Base-by-base conservation (phyloP, 1,284 basidiomycete genomes). In the Cutaneotrichosporon sp. region DNA sequence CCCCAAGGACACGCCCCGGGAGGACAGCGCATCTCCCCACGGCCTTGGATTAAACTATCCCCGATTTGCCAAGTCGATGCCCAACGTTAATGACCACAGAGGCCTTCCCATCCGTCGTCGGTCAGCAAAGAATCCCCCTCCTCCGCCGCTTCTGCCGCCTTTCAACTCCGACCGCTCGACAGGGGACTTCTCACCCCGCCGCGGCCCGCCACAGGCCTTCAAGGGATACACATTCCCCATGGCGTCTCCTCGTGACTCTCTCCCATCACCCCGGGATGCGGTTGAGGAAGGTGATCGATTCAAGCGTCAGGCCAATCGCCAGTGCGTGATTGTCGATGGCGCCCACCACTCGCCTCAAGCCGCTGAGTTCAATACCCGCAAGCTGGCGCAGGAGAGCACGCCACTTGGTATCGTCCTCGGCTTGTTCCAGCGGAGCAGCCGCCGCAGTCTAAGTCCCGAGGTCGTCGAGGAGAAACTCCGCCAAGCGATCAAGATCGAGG, bases 301-400 rank as follows among this genome's bases (percentile, higher is more conserved):
- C 6, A 49, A 51, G 5, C 43, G 60, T 0, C 44, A 52, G 20
- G 41, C 33, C 51, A 51, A 43, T 43, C 54, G 58, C 10, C 47
- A 51, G 41, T 51, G 35, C 41, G 54, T 58, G 12, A 61, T 61
- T 33, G 51, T 61, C 19, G 57, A 61, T 37, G 60, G 60, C 11
- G 44, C 38, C 17, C 55, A 34, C 11, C 37, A 51, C 29, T 37
- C 33, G 24, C 59, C 59, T 2, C 22, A n/a, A 5, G 6, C 45
- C 20, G 37, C 32, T 9, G 11, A 12, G 9, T 20, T 25, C 9
- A 25, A 20, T 7, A 25, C 29, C 4, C 11, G 14, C 17, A 26
- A 25, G 10, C 27, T 1, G 3, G 31, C 20, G 9, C 9, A 42
- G 32, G 39, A 51, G 1, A 9, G 4, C 2, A 55, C 53, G 5